Base-by-base conservation (phyloP, 176 grass and related monocot genomes). In the Aechmea fasciata region DNA sequence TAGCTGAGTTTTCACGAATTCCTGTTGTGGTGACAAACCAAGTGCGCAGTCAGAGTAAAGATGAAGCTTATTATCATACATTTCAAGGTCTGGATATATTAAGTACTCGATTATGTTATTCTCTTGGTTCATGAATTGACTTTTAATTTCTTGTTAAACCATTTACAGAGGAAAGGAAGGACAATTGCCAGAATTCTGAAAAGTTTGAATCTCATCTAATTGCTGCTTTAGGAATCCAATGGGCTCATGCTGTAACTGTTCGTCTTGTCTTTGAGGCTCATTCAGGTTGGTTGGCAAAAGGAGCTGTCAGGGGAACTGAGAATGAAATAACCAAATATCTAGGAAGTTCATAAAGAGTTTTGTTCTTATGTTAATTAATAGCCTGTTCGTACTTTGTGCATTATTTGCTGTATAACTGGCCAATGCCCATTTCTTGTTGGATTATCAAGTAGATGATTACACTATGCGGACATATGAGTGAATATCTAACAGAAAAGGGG, bases 11-110 rank as follows among this genome's bases (percentile, higher is more conserved):
- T 26, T 85, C 94, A 72, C 72, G 65, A 75, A 87, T 97, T 81
- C 89, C 94, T 65, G 82, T 92, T 66, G 74, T 97, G 50, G 86
- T 97, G 59, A 92, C 94, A 81, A 97, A 97, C 86, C 94, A 97
- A 90, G 89, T 97, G 64, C 77, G 82, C 59, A 92, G 86, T 76
- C 89, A 87, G 71, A 90, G 78, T 84, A 92, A 78, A 52, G 79
- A 83, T 80, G 86, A 90, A 72, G 72, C 82, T 28, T 81, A 83
- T 71, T 84, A 83, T 70, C 90, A 90, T 85, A 70, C 75, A 25
- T 92, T 97, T 77, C 86, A 97, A 92, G 89, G 94, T 97, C 50
- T 83, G 70, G 50, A 14, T 12, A 41, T 57, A 54, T 70, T 71
- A 73, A n/a, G 20, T 65, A 69, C 63, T 15, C 61, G 49, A 25